Conservation (phyloP, 371 early-diverging fungal genomes). For the Apophysomyces variabilis region DNA sequence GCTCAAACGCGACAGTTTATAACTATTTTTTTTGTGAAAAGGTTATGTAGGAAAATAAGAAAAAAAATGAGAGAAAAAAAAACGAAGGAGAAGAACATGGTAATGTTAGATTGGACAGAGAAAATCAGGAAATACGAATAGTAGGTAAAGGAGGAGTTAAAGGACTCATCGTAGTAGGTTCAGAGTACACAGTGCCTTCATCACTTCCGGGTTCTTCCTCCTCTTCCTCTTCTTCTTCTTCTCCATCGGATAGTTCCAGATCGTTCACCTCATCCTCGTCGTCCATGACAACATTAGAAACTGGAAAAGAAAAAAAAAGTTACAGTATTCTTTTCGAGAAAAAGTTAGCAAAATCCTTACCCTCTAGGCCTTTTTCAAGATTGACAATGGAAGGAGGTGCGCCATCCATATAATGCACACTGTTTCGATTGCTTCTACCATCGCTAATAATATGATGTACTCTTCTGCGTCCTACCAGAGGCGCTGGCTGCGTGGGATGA, state of each 20-base stretch:
- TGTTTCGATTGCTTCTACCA: slow-evolving; percentile 48
- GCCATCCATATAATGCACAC: slow-evolving; percentile 47
- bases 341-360: not conserved
- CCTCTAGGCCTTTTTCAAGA: slow-evolving; percentile 18
- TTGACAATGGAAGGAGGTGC: slow-evolving; percentile 50
- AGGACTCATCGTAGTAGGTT: slow-evolving; percentile 44
- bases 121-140: slow-evolving; percentile 81
- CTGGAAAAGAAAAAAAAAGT: not conserved
- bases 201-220: slow-evolving; percentile 10
- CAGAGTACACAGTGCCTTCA: slow-evolving; percentile 31
- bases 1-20: not conserved
- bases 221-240: slow-evolving; percentile 10
- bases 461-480: slow-evolving; percentile 10
- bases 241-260: not conserved
- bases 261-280: slow-evolving; percentile 14
- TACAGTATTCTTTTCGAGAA: not conserved
- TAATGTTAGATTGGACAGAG: slow-evolving; percentile 34
- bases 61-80: slow-evolving; percentile 10
- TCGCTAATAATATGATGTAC: slow-evolving; percentile 7
- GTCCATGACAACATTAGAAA: slow-evolving; percentile 3
- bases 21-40: not conserved
- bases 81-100: slow-evolving; percentile 6
- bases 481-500: slow-evolving; percentile 9
- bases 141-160: slow-evolving; percentile 72
- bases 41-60: slow-evolving; percentile 5